Percentiles rank a stretch among this genome's conserved stretches.
These are phyloP conservation scores for Gamsiella multidivaricata DNA, from an alignment of 192 early-diverging fungal species.

Conservation along the genomic window DNA sequence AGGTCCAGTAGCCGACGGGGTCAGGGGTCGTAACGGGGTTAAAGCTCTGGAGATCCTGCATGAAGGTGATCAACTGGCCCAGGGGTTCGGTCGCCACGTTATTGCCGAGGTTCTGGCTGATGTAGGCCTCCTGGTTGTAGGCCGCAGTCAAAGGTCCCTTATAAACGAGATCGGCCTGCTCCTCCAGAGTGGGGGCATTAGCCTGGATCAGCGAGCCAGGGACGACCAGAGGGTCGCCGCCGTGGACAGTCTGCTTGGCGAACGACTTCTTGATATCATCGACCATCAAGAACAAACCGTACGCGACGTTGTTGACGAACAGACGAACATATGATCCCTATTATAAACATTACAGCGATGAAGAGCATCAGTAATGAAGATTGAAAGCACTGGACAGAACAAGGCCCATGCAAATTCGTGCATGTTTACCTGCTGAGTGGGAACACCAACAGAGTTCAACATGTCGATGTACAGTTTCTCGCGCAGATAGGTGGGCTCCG, in stretches of 20 bases:
- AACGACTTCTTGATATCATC: conserved; percentile 59
- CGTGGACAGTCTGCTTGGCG: conserved; percentile 45
- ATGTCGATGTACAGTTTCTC: conserved; percentile 57
- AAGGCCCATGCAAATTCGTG: neutral
- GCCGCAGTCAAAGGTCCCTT: conserved; percentile 19
- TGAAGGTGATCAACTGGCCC: conserved; percentile 42
- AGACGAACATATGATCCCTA: conserved; percentile 56
- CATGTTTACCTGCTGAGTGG: conserved; percentile 44
- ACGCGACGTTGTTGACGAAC: conserved; percentile 56
- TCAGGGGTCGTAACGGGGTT: conserved; percentile 19
- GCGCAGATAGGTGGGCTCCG: conserved; percentile 55
- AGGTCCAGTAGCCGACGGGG: conserved; percentile 39
- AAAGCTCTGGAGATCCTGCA: conserved; percentile 44
- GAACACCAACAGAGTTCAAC: conserved; percentile 56
- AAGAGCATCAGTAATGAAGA: neutral
- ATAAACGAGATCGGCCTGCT: conserved; percentile 50
- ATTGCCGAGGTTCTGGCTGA: conserved; percentile 25
- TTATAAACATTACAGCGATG: too few species aligned
- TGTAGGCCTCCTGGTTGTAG: conserved; percentile 51
- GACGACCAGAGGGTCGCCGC: conserved; percentile 17
- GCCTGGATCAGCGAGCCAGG: conserved; percentile 38
- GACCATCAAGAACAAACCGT: conserved; percentile 60
- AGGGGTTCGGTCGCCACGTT: conserved; percentile 34
- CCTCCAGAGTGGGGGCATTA: conserved; percentile 27
- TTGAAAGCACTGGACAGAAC: neutral